phyloP scores from a whole-genome alignment of 805 yeast genomes.

The Kluyveromyces lactis region DNA sequence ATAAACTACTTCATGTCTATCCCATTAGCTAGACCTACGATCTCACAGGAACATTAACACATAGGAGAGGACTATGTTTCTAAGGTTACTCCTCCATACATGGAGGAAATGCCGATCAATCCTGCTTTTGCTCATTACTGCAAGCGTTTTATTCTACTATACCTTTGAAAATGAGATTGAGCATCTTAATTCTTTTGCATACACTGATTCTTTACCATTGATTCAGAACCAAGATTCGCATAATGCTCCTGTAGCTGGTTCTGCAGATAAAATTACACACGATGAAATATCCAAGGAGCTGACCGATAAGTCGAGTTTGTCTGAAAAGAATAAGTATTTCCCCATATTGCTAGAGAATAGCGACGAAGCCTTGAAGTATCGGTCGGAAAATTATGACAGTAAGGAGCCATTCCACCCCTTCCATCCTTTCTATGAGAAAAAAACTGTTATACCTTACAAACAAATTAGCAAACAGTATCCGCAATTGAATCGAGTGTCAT shows the following conservation, averaged over 20 bases:
- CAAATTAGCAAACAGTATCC: not conserved
- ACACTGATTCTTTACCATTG: constrained; percentile 28
- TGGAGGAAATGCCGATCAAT: constrained; percentile 15
- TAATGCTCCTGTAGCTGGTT: not conserved
- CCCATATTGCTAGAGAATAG: constrained; percentile 27
- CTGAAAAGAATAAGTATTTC: constrained; percentile 32
- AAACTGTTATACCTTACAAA: constrained; percentile 3
- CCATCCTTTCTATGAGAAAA: constrained; percentile 3
- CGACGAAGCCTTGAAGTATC: constrained; percentile 10
- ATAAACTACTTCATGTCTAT: too few relatives aligned
- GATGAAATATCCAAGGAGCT: constrained; percentile 8
- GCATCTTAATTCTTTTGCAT: constrained; percentile 29
- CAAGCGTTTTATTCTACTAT: constrained; percentile 26
- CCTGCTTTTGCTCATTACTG: constrained; percentile 21
- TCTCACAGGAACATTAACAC: too few relatives aligned
- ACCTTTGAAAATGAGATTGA: constrained; percentile 30
- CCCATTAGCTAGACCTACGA: too few relatives aligned
- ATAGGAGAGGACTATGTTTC: not conserved
- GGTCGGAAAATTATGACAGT: not conserved
- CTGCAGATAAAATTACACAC: not conserved
- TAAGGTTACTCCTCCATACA: not conserved
- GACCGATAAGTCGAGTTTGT: constrained; percentile 16
- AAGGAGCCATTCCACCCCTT: not conserved
- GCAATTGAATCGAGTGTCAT: not conserved
- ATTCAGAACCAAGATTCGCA: not conserved